Evolutionary conservation across 345 rosid genomes (phyloP).

Genomic region (Salix caprea): DNA sequence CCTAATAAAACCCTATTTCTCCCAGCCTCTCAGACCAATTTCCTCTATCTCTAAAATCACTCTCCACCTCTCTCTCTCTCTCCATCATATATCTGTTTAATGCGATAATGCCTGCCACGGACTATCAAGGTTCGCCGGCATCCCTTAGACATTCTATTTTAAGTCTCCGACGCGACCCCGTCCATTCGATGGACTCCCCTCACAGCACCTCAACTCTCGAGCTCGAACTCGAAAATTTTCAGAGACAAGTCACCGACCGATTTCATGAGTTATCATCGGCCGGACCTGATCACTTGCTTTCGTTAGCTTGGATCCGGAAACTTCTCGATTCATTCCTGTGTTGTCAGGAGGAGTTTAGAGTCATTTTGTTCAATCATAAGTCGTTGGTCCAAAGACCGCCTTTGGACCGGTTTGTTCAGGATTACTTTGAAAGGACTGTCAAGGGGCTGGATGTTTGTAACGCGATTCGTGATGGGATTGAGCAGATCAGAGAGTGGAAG

Average conservation of each 20-base stretch:
- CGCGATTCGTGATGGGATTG: conserved; percentile 47
- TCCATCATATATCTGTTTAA: neutral
- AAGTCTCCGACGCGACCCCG: conserved; percentile 41
- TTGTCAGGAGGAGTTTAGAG: conserved; percentile 65
- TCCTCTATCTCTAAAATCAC: neutral
- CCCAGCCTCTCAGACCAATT: neutral
- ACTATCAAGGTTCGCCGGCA: conserved; percentile 28
- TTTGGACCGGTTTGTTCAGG: conserved; percentile 34
- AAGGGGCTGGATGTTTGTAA: conserved; percentile 49
- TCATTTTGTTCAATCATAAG: conserved; percentile 39
- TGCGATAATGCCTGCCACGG: conserved; percentile 28
- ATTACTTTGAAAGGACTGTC: conserved; percentile 36
- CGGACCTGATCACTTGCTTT: conserved; percentile 42
- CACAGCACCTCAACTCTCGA: conserved; percentile 33
- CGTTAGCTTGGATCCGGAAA: conserved; percentile 55
- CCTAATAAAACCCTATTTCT: neutral
- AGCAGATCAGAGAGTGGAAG: conserved; percentile 44
- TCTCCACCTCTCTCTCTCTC: neutral
- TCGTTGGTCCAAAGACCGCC: conserved; percentile 35
- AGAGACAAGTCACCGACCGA: conserved; percentile 52
- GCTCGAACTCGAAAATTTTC: conserved; percentile 55
- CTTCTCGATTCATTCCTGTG: conserved; percentile 53
- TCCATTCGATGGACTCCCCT: conserved; percentile 37
- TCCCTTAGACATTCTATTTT: conserved; percentile 35
- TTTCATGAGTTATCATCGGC: conserved; percentile 45